Evolutionary conservation across 257 asterid genomes (phyloP).

Genomic region (Plectranthus barbatus): DNA sequence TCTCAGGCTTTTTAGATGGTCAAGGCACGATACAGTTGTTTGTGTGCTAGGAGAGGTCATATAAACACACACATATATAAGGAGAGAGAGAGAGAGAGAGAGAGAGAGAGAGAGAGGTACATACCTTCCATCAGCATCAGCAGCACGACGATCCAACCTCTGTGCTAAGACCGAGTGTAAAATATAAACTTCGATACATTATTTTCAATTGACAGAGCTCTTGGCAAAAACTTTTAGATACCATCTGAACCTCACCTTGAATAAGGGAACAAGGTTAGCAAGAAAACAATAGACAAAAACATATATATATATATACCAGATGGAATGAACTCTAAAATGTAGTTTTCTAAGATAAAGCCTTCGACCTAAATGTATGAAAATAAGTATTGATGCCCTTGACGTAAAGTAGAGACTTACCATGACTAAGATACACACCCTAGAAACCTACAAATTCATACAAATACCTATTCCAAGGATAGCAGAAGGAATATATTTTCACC

Average conservation of each 20-base stretch:
- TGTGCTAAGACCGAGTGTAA: constrained; percentile 32
- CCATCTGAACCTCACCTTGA: constrained; percentile 49
- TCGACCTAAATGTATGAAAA: constrained; percentile 27
- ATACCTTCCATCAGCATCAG: constrained; percentile 50
- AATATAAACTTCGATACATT: constrained; percentile 32
- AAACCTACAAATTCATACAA: constrained; percentile 36
- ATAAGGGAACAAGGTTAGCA: too few species aligned
- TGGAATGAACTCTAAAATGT: constrained; percentile 7
- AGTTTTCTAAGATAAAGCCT: constrained; percentile 23
- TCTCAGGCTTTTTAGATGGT: too few species aligned
- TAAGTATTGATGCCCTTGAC: constrained; percentile 14
- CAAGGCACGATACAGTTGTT: too few species aligned
- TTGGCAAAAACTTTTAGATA: constrained; percentile 45
- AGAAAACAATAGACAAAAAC: constrained; percentile 18
- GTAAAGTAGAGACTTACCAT: constrained; percentile 15
- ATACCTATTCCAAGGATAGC: too few species aligned
- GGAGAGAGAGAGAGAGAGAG: constrained; percentile 7
- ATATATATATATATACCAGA: constrained; percentile 14
- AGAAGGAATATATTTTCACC: too few species aligned
- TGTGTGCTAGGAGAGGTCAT: too few species aligned
- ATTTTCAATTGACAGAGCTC: constrained; percentile 50
- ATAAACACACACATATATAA: neutral
- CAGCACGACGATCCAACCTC: constrained; percentile 20
- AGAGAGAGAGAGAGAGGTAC: constrained; percentile 13
- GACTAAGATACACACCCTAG: constrained; percentile 21